Percentiles rank a stretch among this genome's conserved stretches.
These are phyloP conservation scores for Arctium minus DNA, from an alignment of 129 eudicot species.

Conservation along the genomic window DNA sequence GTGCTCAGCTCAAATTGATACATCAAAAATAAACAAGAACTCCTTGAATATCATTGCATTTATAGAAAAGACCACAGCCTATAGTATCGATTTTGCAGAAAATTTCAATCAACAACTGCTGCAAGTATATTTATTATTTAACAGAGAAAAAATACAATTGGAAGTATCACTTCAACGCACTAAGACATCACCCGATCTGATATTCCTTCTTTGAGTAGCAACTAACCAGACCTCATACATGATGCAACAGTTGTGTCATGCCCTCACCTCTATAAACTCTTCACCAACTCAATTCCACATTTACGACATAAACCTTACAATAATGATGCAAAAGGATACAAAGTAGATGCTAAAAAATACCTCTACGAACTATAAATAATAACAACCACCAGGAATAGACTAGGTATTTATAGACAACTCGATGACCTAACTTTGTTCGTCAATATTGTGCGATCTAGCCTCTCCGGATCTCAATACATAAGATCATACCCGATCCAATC, in stretches of 20 bases:
- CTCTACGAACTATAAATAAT: neutral
- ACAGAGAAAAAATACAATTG: neutral
- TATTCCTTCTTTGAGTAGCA: neutral
- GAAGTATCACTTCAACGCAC: neutral
- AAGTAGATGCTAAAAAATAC: neutral
- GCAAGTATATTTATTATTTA: neutral
- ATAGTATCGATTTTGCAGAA: neutral
- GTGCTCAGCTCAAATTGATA: neutral
- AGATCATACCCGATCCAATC: constrained; percentile 13
- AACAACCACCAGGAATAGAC: neutral
- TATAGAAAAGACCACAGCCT: neutral
- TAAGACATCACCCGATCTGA: neutral
- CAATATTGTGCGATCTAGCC: constrained; percentile 10
- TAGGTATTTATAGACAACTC: neutral
- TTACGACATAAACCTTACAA: neutral
- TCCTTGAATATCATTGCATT: neutral
- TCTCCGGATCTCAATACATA: neutral
- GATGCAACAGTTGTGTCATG: neutral
- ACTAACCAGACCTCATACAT: neutral
- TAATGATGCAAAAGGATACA: neutral
- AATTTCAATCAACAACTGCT: constrained; percentile 2
- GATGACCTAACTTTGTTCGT: neutral
- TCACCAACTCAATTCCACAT: constrained; percentile 2
- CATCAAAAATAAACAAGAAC: neutral
- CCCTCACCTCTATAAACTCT: neutral